Base-by-base conservation (phyloP, 2,329 filamentous ascomycete species). In the Fusarium coicis region DNA sequence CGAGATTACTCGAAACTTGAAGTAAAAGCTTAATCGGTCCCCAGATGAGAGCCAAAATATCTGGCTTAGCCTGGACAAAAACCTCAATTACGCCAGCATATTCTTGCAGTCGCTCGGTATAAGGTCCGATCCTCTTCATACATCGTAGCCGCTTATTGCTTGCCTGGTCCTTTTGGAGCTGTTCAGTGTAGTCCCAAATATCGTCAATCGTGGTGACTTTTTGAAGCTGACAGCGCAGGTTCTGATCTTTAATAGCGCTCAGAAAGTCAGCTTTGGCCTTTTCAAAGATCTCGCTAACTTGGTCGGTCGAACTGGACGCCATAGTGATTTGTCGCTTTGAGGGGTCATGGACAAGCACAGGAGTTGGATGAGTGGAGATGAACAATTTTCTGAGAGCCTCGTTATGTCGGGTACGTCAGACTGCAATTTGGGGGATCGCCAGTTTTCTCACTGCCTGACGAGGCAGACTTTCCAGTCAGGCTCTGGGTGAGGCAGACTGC, bases 41-140 rank as follows among this genome's bases (percentile, higher is more conserved):
- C 65, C 70, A 73, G 18, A 73, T 60, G 4, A 69, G 57, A 19
- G 53, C 49, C 4, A 73, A 1, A 2, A 73, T 55, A 14, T 73
- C 70, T 0, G 70, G 64, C 1, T 73, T 66, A 0, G 6, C 61
- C 23, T 69, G 61, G 61, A 59, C 54, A 23, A 72, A 73, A 2
- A 39, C 34, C 2, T 72, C 70, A 10, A 73, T 53, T 3, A 43
- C 52, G 0, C 47, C 42, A 0, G 59, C 75, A 34, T 74, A 83
- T 19, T 34, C 53, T 44, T 56, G 28, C n/a, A 56, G 12, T 44
- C 53, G 39, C 39, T 56, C 39, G 30, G 44, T 56, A 21, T 26
- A 57, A 28, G 54, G 54, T 0, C 18, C 54, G 2, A 57, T 57
- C 5, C 21, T 57, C 19, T 36, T 28, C 54, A 46, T 9, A 2